Base-by-base conservation (phyloP, 352 stramenopile species). In the Aphanomyces cochlioides region DNA sequence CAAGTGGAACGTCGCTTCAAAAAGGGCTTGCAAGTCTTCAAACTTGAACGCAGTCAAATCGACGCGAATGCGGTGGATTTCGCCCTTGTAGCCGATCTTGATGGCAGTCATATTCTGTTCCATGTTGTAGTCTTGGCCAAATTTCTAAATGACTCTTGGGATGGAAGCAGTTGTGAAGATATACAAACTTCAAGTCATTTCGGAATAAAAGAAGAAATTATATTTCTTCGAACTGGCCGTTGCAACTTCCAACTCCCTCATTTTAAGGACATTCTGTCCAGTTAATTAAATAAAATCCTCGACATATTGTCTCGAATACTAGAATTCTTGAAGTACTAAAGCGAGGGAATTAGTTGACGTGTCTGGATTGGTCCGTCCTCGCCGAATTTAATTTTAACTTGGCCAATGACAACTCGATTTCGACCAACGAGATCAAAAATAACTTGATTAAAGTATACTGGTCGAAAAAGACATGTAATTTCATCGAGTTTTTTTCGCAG, bases 41-140 rank as follows among this genome's bases (percentile, higher is more conserved):
- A 63, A 70, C 43, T 13, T 63, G 36, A 70, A 70, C 15, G 45
- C 39, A 7, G 64, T 37, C 8, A 70, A 34, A 34, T 70, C 64
- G 50, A 70, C 64, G 47, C 64, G 64, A 43, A 70, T 15, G 54
- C 64, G 64, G 41, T 70, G 64, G 41, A 70, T 70, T 39, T 70
- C 64, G 64, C 64, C 64, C 43, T 70, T 70, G 54, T 56, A 70
- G 28, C 64, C 64, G 64, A 70, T 43, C 64, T 70, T 70, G 54
- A 70, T 70, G 4, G 64, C 64, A 5, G 64, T 70, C 64, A 70
- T 48, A 19, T 70, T 47, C 54, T 70, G 50, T 34, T 64, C 40
- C 64, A 64, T 70, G 45, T 63, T 60, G 37, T 21, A 48, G n/a
- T n/a, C 3, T 10, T 56, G 19, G n/a, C 34, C 10, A 70, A 61